A percentile compares a stretch with the other conserved stretches of the same genome.
phyloP scores from a whole-genome alignment of 306 rosid species.

The Casuarina cunninghamiana region DNA sequence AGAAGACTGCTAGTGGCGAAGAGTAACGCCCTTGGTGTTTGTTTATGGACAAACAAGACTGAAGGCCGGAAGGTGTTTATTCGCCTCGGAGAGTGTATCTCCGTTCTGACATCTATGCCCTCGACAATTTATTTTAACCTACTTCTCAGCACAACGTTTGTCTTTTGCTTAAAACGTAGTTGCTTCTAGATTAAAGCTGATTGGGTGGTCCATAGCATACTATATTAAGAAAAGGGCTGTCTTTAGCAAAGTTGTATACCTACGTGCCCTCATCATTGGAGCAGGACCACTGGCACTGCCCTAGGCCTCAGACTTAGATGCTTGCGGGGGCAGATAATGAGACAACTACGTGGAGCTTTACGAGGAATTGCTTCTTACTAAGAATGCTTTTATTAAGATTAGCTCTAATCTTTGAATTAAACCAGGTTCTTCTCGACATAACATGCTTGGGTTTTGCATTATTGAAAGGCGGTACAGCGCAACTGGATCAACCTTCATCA shows the following conservation, averaged over 20 bases:
- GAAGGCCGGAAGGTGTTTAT: constrained; percentile 1
- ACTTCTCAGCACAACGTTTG: background rate
- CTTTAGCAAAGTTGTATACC: background rate
- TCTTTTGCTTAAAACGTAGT: constrained; percentile 17
- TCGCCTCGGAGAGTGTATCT: background rate
- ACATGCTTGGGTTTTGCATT: too few species aligned
- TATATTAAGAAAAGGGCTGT: constrained; percentile 27
- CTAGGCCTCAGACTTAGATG: background rate
- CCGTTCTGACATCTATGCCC: constrained; percentile 44
- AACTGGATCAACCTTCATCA: too few species aligned
- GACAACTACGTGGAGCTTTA: too few species aligned
- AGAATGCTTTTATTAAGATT: too few species aligned
- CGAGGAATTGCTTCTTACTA: too few species aligned
- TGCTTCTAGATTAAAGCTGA: constrained; percentile 30
- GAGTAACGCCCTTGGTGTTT: background rate
- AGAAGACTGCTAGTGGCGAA: background rate
- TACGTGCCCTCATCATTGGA: background rate
- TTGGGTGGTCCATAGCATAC: constrained; percentile 28
- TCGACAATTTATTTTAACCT: background rate
- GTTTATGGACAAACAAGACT: background rate
- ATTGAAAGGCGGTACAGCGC: too few species aligned
- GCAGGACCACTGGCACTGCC: background rate
- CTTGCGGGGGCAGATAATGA: background rate
- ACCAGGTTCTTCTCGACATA: too few species aligned
- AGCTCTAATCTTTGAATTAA: too few species aligned